Conservation (phyloP, 805 yeast species). For the Ogataea degrootiae region DNA sequence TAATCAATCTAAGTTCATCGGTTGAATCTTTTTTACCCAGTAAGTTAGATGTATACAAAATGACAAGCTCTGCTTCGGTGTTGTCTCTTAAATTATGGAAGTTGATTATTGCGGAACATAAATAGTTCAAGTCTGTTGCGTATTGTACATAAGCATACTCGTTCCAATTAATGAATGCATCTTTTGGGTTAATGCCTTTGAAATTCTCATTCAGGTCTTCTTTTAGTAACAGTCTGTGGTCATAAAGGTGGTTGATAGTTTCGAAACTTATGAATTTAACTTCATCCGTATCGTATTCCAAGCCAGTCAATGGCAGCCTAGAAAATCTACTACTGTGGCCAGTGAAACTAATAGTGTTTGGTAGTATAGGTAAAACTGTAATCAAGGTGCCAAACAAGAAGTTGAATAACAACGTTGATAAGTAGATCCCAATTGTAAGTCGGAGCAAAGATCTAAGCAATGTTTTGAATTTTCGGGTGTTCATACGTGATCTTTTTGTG, state of each 20-base stretch:
- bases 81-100: constrained; percentile 32
- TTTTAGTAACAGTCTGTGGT: constrained; percentile 1
- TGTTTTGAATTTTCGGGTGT: neutral
- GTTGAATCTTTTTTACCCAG: neutral
- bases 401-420: neutral
- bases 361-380: neutral
- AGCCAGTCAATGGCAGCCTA: neutral
- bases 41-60: constrained; percentile 32
- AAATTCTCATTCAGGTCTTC: constrained; percentile 10
- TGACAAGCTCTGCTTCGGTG: constrained; percentile 42
- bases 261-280: constrained; percentile 17
- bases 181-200: no score
- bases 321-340: no score
- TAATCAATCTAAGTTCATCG: constrained; percentile 5
- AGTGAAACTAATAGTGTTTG: neutral
- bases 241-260: constrained; percentile 12
- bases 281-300: constrained; percentile 11
- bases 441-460: neutral
- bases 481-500: neutral
- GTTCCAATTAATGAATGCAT: constrained; percentile 30
- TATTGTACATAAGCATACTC: constrained; percentile 55
- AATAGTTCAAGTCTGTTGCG: constrained; percentile 48
- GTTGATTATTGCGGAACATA: constrained; percentile 50
- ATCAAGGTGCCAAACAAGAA: neutral
- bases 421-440: neutral